These are phyloP conservation scores for Tubosaeta sp. DNA, from an alignment of 768 basidiomycete species.

Conservation along the genomic window DNA sequence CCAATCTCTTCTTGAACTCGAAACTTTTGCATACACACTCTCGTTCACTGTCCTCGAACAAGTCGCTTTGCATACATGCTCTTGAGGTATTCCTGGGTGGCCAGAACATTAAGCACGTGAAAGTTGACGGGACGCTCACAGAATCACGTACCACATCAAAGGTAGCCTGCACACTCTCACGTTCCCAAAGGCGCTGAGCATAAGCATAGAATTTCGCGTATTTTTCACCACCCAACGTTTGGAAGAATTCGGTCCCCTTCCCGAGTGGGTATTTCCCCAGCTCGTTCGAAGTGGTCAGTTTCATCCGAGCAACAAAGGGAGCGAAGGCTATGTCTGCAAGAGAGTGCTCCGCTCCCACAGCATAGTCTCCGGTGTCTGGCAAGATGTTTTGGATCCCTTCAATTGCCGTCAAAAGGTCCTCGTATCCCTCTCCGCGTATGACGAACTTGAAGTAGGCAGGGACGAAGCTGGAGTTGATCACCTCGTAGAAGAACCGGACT, in stretches of 20 bases:
- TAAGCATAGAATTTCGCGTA: conserved; percentile 52
- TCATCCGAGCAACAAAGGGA: conserved; percentile 57
- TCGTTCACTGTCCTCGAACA: conserved; percentile 3
- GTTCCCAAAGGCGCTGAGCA: conserved; percentile 40
- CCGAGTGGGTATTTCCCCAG: conserved; percentile 48
- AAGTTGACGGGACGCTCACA: no score
- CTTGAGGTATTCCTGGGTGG: conserved; percentile 13
- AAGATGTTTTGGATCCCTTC: conserved; percentile 51
- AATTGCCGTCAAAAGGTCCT: conserved; percentile 39
- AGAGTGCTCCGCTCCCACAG: conserved; percentile 31
- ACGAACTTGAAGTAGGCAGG: conserved; percentile 37
- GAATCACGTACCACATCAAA: conserved; percentile 46
- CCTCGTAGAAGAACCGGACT: conserved; percentile 61
- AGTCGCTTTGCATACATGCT: background rate
- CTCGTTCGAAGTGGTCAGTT: conserved; percentile 44
- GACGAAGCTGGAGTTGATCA: conserved; percentile 42
- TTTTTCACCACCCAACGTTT: conserved; percentile 37
- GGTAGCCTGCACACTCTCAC: conserved; percentile 52
- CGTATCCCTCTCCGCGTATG: conserved; percentile 37
- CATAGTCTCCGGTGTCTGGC: conserved; percentile 39
- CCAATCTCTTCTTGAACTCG: background rate
- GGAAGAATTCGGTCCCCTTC: conserved; percentile 41
- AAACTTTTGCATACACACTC: background rate
- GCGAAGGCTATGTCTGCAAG: conserved; percentile 59
- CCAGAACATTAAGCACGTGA: background rate